Evolutionary conservation across 495 filamentous ascomycete genomes (phyloP), one percentile per base, ranked within the genome.

Genomic region (Tetracladium marchalianum): DNA sequence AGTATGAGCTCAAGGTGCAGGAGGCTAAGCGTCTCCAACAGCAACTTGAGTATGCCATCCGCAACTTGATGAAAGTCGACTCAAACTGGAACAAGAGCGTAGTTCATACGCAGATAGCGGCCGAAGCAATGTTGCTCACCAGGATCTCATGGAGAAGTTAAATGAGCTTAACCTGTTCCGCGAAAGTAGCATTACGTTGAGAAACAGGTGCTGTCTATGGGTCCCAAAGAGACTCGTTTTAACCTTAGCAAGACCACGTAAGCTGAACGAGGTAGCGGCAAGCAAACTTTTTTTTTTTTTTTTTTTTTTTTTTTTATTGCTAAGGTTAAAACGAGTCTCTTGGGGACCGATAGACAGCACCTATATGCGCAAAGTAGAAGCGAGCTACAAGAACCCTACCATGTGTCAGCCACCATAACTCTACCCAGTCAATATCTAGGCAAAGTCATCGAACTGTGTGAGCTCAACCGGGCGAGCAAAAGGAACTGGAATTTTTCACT

Each of bases 111-210:
- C 80, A 8, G 84, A 92, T 41, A 82, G 69, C 51, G 73, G 82
- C 15, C 70, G 84, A 50, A 81, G 67, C 51, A 76, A 79, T 31
- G 67, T 84, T 34, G 87, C 76, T 39, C 85, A 95, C 58, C 89
- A 85, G 59, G 86, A 93, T 53, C 72, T 96, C 7, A 84, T 94
- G 79, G 80, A 93, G 47, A 96, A 88, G 27, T 73, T 99, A 38
- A 90, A 93, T 47, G 88, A 97, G 63, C 73, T 97, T 43, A 97
- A 97, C 56, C 70, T 94, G 12, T 87, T 92, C 69, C 84, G 93
- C 10, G 92, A 99, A 63, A 95, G 87, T 66, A 92, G 82, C 51
- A 80, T 82, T 37, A 90, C 90, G 1, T 70, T 97, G 19, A 82
- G 93, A 34, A 84, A 82, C 52, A n/a, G n/a, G n/a, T n/a, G n/a